These are phyloP conservation scores for Chlorociboria aeruginascens DNA, from an alignment of 495 filamentous ascomycete species.

Conservation along the genomic window DNA sequence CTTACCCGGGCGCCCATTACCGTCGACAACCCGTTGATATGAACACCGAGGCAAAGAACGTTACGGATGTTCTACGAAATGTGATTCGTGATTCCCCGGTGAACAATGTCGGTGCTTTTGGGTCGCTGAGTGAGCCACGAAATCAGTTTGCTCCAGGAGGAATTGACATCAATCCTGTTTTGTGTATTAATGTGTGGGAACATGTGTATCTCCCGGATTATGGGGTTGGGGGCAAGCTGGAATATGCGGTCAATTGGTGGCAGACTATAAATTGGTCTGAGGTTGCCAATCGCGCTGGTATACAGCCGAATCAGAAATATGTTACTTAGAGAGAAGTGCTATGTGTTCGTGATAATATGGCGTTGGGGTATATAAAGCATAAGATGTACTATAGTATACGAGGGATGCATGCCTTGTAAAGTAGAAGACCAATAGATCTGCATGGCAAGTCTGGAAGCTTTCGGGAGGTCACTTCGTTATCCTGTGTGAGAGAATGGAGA, in stretches of 20 bases:
- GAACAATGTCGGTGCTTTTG: constrained; percentile 38
- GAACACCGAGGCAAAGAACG: constrained; percentile 40
- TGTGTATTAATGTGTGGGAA: constrained; percentile 95
- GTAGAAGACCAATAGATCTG: too few relatives aligned
- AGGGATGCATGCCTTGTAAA: too few relatives aligned
- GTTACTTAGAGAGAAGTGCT: neutral
- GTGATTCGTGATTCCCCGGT: constrained; percentile 21
- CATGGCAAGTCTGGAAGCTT: too few relatives aligned
- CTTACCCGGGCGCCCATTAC: constrained; percentile 74
- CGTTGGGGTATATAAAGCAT: neutral
- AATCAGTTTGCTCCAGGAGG: constrained; percentile 49
- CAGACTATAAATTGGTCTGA: constrained; percentile 69
- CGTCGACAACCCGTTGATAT: constrained; percentile 70
- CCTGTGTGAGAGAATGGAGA: too few relatives aligned
- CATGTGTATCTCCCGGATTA: constrained; percentile 85
- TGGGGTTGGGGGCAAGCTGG: constrained; percentile 65
- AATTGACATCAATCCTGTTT: constrained; percentile 55
- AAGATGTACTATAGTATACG: too few relatives aligned
- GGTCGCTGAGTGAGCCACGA: constrained; percentile 16
- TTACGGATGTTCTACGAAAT: constrained; percentile 5
- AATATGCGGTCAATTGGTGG: constrained; percentile 79
- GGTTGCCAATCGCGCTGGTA: constrained; percentile 32
- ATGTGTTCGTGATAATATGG: constrained; percentile 1
- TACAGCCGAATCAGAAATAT: neutral
- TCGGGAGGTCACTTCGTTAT: too few relatives aligned